A percentile compares a stretch with the other conserved stretches of the same genome.
Conservation (phyloP, 2,329 filamentous ascomycete species). For the Thelonectria discophora region DNA sequence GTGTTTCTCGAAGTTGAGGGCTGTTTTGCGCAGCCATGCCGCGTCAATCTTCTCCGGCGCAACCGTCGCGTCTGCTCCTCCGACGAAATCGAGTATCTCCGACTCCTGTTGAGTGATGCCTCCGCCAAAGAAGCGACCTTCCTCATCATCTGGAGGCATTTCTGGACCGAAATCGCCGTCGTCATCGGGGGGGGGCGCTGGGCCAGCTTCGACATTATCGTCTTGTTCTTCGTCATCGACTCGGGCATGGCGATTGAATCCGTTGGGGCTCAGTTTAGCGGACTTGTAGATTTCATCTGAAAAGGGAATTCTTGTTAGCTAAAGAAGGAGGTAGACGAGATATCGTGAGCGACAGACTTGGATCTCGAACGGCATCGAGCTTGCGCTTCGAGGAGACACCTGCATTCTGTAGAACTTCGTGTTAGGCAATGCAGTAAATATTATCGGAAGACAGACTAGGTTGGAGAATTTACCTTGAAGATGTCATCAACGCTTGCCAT, state of each 20-base stretch:
- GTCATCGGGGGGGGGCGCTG: constrained; percentile 58
- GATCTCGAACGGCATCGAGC: constrained; percentile 68
- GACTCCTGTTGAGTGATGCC: constrained; percentile 84
- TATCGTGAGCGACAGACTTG: constrained; percentile 58
- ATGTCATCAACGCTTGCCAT: constrained; percentile 69
- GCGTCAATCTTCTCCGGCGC: constrained; percentile 80
- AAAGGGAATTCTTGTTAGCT: constrained; percentile 7
- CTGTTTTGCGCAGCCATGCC: constrained; percentile 83
- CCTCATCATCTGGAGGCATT: constrained; percentile 69
- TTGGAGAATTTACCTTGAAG: constrained; percentile 56
- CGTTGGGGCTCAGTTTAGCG: constrained; percentile 59
- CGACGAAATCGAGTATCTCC: constrained; percentile 88
- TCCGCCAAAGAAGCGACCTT: constrained; percentile 94
- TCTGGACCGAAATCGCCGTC: constrained; percentile 59
- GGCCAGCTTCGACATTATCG: constrained; percentile 61
- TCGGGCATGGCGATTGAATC: constrained; percentile 55
- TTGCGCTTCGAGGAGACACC: constrained; percentile 68
- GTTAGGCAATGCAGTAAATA: constrained; percentile 24
- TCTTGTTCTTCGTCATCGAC: constrained; percentile 57
- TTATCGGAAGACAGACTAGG: background rate
- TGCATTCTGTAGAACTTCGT: constrained; percentile 39
- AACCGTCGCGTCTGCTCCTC: constrained; percentile 56
- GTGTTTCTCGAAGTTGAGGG: constrained; percentile 86
- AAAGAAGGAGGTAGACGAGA: background rate
- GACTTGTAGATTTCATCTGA: constrained; percentile 72